Conservation (phyloP, 2,329 filamentous ascomycete species). For the Talaromyces funiculosus region DNA sequence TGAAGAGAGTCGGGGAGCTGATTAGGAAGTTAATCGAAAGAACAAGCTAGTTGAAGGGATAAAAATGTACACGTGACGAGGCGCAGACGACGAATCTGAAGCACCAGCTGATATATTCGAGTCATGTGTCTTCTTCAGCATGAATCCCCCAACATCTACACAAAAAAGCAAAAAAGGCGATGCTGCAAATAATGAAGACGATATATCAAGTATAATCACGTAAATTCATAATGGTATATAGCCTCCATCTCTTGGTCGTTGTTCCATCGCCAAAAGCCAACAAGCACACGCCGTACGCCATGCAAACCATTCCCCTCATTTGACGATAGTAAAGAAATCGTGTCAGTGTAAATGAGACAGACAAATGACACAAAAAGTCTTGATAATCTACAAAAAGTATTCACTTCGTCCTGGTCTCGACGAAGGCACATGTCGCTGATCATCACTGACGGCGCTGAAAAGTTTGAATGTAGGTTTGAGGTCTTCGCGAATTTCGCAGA, state of each 20-base stretch:
- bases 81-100: background rate
- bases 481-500: constrained; percentile 84
- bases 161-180: background rate
- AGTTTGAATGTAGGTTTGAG: constrained; percentile 78
- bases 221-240: constrained; percentile 15
- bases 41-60: background rate
- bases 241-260: constrained; percentile 9
- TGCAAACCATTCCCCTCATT: constrained; percentile 9
- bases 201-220: background rate
- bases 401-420: constrained; percentile 43
- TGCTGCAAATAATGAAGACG: too few species aligned
- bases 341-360: constrained; percentile 6
- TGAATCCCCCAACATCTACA: background rate
- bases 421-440: constrained; percentile 41
- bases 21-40: background rate
- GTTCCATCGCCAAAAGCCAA: constrained; percentile 5
- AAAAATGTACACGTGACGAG: background rate
- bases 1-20: background rate
- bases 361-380: background rate
- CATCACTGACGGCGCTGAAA: constrained; percentile 44
- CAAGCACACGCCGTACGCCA: constrained; percentile 14
- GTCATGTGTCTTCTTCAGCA: background rate
- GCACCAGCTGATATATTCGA: background rate
- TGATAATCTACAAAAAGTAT: constrained; percentile 38
- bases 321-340: constrained; percentile 9